Percentiles rank a stretch among this genome's conserved stretches.
These are phyloP conservation scores for Circinella minor DNA, from an alignment of 371 early-diverging fungal genomes.

Conservation along the genomic window DNA sequence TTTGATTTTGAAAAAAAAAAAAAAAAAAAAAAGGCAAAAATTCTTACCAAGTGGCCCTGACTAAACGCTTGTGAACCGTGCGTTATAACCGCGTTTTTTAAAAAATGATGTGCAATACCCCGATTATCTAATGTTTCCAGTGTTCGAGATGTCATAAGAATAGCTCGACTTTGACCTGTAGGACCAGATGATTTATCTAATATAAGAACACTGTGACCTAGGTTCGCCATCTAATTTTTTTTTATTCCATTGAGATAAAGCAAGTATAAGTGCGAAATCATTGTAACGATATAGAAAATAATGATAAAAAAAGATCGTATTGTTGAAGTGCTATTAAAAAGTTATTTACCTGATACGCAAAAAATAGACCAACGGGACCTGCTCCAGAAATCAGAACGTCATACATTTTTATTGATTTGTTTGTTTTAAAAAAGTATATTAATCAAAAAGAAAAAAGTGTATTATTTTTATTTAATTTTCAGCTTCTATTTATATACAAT, in stretches of 20 bases:
- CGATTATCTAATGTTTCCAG: slow-evolving; percentile 39
- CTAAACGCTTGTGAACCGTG: slow-evolving; percentile 28
- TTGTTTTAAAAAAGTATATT: no score
- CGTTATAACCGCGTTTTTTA: slow-evolving; percentile 20
- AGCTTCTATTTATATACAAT: no score
- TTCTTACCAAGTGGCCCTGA: slow-evolving; percentile 28
- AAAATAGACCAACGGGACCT: slow-evolving; percentile 51
- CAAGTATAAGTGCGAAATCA: no score
- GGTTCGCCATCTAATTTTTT: slow-evolving; percentile 21
- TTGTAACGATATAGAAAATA: no score
- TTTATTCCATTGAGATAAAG: no score
- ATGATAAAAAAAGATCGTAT: no score
- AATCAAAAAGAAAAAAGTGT: no score
- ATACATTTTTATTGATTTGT: neutral
- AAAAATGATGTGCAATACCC: slow-evolving; percentile 30
- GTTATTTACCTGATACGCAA: slow-evolving; percentile 32
- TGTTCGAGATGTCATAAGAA: slow-evolving; percentile 41
- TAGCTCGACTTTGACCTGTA: slow-evolving; percentile 47
- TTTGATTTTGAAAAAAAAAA: neutral
- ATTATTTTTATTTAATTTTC: no score
- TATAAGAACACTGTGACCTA: slow-evolving; percentile 40
- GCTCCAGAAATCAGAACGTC: slow-evolving; percentile 50
- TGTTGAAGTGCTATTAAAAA: neutral
- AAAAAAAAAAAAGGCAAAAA: no score
- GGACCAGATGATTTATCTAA: slow-evolving; percentile 39